Evolutionary conservation across 371 early-diverging fungal genomes (phyloP), one percentile per base, ranked within the genome.

Genomic region (Entomophthora muscae): DNA sequence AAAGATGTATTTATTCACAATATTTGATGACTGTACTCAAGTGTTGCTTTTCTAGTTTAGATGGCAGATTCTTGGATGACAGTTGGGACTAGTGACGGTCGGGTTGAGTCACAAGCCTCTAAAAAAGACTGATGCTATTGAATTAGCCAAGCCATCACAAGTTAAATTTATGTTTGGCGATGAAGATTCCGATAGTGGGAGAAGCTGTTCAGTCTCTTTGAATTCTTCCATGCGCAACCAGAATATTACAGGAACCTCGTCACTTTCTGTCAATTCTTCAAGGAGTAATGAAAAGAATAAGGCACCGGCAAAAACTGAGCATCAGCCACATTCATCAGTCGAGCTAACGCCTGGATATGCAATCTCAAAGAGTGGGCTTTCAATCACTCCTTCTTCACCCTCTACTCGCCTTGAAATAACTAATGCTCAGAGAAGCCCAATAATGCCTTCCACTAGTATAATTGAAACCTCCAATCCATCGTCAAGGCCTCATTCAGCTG

Each of bases 121-220:
- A 55, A 22, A 22, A 24, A 17, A 55, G 26, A 55, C 26, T 12
- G 28, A 17, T 27, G 52, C 24, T 55, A 55, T 55, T 55, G 28
- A 55, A 55, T 24, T 22, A 22, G n/a, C 3, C 24, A 22, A 22
- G 12, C 7, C 22, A 17, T 13, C 22, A 7, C 56, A 55, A 55
- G 56, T 55, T 24, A 55, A 55, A 26, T 55, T 55, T 55, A 55
- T 55, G 28, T 55, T 55, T 55, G 56, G 56, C 22, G 56, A 55
- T 55, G 56, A 55, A 24, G 56, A 55, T 55, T 55, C 56, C 3
- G 56, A 55, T 55, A 24, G 24, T 26, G 12, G 24, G 10, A 22
- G 56, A 24, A 55, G 56, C 28, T 55, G 28, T 17, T 42, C 42
- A 10, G 42, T 17, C 17, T 42, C 42, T 42, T 55, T 27, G n/a